phyloP scores from a whole-genome alignment of 441 rosid species.

The Gossypium trilobum region DNA sequence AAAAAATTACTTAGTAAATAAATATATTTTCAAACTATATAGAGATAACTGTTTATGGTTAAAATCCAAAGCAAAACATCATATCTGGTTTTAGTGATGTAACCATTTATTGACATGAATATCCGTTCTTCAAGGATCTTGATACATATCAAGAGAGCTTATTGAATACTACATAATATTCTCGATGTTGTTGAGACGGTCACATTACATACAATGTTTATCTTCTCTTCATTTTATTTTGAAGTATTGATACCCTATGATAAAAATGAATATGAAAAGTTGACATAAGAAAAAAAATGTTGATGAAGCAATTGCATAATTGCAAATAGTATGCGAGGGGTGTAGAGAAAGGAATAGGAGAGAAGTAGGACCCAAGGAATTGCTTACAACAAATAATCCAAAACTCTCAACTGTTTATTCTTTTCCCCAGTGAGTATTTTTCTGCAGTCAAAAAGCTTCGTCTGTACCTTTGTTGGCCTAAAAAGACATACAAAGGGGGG shows the following conservation, averaged over 20 bases:
- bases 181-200: neutral
- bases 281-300: neutral
- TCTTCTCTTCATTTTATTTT: neutral
- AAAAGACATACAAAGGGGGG: slow-evolving; percentile 60
- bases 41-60: neutral
- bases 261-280: neutral
- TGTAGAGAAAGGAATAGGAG: slow-evolving; percentile 4
- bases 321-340: slow-evolving; percentile 2
- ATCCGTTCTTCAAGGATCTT: neutral
- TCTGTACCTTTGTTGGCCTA: slow-evolving; percentile 43
- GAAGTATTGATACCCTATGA: neutral
- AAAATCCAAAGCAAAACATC: neutral
- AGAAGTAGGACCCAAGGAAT: slow-evolving; percentile 17
- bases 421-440: slow-evolving; percentile 20
- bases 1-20: too few relatives aligned
- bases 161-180: neutral
- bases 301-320: neutral
- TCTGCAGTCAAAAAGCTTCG: slow-evolving; percentile 60
- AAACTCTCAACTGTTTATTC: slow-evolving; percentile 28
- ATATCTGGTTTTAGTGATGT: neutral
- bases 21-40: too few relatives aligned
- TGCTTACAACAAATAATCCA: slow-evolving; percentile 25
- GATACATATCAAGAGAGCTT: neutral
- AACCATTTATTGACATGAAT: neutral
- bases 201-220: neutral